phyloP scores from a whole-genome alignment of 2,329 filamentous ascomycete species.

The Sarocladium oryzae region DNA sequence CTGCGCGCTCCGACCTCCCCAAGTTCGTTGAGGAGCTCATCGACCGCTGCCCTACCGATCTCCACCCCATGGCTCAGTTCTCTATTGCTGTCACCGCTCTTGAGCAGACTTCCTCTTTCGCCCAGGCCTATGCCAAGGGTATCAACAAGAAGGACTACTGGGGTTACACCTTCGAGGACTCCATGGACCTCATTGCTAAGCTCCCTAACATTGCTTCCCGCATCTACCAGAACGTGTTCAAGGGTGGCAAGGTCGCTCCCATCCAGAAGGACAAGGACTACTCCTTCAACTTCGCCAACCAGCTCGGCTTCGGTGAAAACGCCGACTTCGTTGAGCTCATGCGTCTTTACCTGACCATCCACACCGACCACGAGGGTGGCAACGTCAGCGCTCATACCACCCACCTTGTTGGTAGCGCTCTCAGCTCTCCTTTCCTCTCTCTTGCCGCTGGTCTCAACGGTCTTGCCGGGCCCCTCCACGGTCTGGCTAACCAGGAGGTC shows the following conservation, averaged over 20 bases:
- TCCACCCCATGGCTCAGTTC: conserved; percentile 99
- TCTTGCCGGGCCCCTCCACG: conserved; percentile 96
- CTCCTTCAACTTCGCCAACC: conserved; percentile 98
- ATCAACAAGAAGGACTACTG: conserved; percentile 99
- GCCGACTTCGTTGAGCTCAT: conserved; percentile 96
- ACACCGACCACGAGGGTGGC: conserved; percentile 99
- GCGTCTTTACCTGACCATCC: conserved; percentile 98
- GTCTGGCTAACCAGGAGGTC: conserved; percentile 99
- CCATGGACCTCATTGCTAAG: conserved; percentile 99
- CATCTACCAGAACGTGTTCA: conserved; percentile 99
- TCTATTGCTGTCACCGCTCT: conserved; percentile 95
- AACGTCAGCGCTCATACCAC: conserved; percentile 99
- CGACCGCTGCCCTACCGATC: conserved; percentile 97
- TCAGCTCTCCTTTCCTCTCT: conserved; percentile 96
- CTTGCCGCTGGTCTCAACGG: conserved; percentile 95
- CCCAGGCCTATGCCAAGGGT: conserved; percentile 98
- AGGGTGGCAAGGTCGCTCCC: conserved; percentile 95
- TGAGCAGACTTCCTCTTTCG: conserved; percentile 95
- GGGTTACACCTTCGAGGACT: conserved; percentile 98
- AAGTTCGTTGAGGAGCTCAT: conserved; percentile 99
- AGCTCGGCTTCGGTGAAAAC: conserved; percentile 95
- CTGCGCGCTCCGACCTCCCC: conserved; percentile 91
- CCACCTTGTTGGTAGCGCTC: conserved; percentile 91
- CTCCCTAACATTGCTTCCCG: conserved; percentile 94
- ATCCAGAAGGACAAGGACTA: conserved; percentile 99